These are phyloP conservation scores for Neopestalotiopsis clavispora DNA, from an alignment of 2,329 filamentous ascomycete species.

Conservation along the genomic window DNA sequence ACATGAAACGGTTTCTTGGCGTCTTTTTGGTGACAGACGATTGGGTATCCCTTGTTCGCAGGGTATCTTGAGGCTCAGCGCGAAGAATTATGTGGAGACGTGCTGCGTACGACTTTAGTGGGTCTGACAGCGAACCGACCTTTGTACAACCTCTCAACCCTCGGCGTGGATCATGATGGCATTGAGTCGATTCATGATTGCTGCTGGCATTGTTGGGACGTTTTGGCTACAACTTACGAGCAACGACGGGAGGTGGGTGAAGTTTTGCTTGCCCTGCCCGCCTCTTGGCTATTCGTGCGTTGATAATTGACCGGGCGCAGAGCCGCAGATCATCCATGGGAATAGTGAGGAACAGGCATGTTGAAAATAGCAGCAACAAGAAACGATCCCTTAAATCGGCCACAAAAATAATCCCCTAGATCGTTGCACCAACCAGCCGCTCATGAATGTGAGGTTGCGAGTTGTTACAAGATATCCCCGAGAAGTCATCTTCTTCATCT, in stretches of 20 bases:
- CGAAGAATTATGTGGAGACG: slow-evolving; percentile 1
- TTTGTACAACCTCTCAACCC: background rate
- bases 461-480: background rate
- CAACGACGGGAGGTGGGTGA: background rate
- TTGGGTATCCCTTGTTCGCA: slow-evolving; percentile 2
- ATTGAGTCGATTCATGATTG: background rate
- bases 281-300: background rate
- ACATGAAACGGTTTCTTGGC: slow-evolving; percentile 14
- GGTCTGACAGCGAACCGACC: slow-evolving; percentile 8
- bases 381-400: too few relatives aligned
- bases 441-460: background rate
- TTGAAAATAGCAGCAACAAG: slow-evolving; percentile 8
- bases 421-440: background rate
- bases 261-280: background rate
- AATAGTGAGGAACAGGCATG: background rate
- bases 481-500: background rate
- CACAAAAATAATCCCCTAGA: background rate
- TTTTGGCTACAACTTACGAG: background rate
- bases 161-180: background rate
- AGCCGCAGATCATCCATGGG: background rate
- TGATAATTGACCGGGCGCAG: background rate
- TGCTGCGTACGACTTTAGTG: slow-evolving; percentile 8
- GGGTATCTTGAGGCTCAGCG: slow-evolving; percentile 2
- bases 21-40: slow-evolving; percentile 8
- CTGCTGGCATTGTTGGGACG: background rate